A percentile compares a stretch with the other conserved stretches of the same genome.
These are phyloP conservation scores for Acer campestre DNA, from an alignment of 345 rosid species.

Conservation along the genomic window DNA sequence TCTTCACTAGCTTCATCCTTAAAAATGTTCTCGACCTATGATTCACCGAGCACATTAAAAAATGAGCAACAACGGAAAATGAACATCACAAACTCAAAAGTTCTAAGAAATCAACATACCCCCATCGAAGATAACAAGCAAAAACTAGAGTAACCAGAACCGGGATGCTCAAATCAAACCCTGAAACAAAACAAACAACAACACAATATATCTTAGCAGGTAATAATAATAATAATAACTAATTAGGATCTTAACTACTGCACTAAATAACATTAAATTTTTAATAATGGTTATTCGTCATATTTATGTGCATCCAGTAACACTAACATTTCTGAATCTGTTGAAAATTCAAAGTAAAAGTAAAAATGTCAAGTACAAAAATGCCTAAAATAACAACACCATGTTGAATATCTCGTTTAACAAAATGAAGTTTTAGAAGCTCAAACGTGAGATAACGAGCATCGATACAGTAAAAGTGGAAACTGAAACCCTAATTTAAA, in stretches of 20 bases:
- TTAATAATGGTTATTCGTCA: neutral
- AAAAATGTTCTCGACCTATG: conserved; percentile 66
- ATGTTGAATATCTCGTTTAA: no score
- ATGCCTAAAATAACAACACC: neutral
- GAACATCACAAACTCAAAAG: neutral
- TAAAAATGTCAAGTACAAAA: neutral
- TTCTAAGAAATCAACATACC: conserved; percentile 25
- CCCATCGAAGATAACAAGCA: conserved; percentile 24
- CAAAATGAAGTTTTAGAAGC: neutral
- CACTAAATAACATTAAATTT: neutral
- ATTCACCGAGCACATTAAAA: conserved; percentile 16
- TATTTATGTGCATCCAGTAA: neutral
- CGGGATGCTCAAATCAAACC: conserved; percentile 11
- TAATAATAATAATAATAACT: neutral
- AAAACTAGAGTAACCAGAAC: conserved; percentile 4
- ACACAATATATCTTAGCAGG: neutral
- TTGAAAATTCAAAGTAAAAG: neutral
- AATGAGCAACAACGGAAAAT: neutral
- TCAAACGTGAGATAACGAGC: neutral
- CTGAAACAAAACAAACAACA: conserved; percentile 20
- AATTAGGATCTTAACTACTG: neutral
- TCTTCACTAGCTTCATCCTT: conserved; percentile 96
- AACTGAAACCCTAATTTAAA: neutral
- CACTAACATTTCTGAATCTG: neutral
- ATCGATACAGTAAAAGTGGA: neutral